Percentiles rank a stretch among this genome's conserved stretches.
Conservation (phyloP, 2,329 filamentous ascomycete species). For the Aspergillus pseudoterreus region DNA sequence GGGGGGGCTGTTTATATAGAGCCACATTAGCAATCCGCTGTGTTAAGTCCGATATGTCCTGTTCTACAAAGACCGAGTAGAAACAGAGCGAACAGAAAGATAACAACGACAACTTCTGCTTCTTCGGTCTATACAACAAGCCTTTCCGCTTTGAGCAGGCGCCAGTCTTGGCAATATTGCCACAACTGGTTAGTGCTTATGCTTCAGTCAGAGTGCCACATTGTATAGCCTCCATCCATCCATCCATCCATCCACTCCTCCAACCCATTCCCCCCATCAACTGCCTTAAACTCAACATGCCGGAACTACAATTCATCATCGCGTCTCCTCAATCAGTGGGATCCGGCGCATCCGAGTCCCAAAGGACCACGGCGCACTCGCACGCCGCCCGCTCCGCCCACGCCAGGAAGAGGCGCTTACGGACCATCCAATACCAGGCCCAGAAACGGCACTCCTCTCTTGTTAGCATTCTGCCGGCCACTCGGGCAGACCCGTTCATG, state of each 20-base stretch:
- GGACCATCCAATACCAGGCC: conserved; percentile 18
- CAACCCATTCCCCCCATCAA: neutral
- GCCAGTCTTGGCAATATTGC: neutral
- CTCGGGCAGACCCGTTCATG: conserved; percentile 14
- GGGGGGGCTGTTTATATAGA: neutral
- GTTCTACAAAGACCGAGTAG: neutral
- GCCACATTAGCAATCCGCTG: neutral
- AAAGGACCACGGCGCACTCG: conserved; percentile 11
- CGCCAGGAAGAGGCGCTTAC: conserved; percentile 13
- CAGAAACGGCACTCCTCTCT: conserved; percentile 6
- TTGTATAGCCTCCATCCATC: neutral
- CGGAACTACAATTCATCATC: neutral
- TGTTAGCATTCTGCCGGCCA: neutral
- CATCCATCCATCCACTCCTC: too few species aligned
- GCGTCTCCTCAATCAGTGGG: neutral
- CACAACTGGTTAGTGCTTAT: neutral
- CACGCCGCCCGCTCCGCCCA: conserved; percentile 18
- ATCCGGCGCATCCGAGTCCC: neutral
- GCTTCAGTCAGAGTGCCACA: neutral
- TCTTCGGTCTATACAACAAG: too few species aligned
- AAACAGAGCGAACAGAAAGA: neutral
- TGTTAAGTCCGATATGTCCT: neutral
- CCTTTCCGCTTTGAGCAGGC: neutral
- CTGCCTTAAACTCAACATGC: neutral
- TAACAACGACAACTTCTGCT: neutral